phyloP scores from a whole-genome alignment of 441 rosid species.

The Gossypium lobatum region DNA sequence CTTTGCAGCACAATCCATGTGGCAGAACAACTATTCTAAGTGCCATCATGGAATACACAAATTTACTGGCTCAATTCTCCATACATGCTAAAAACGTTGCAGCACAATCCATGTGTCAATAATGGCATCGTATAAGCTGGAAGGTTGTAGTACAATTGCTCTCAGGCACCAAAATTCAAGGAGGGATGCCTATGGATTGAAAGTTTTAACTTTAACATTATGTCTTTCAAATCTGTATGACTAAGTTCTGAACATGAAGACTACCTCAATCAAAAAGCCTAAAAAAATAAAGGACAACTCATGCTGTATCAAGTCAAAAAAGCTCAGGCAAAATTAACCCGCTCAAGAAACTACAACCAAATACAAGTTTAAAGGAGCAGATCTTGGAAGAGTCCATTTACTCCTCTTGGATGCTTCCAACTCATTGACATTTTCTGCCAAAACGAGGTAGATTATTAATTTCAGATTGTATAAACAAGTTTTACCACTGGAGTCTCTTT shows the following conservation, averaged over 20 bases:
- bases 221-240: not conserved
- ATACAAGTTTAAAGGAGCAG: not conserved
- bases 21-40: not conserved
- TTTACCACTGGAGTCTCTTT: conserved; percentile 55
- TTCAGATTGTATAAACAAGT: conserved; percentile 6
- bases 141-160: not conserved
- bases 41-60: not conserved
- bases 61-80: not conserved
- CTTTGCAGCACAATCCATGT: not conserved
- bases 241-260: not conserved
- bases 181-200: not conserved
- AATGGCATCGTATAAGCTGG: not conserved
- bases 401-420: not conserved
- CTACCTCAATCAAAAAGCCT: not conserved
- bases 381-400: not conserved
- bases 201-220: not conserved
- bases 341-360: not conserved
- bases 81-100: not conserved
- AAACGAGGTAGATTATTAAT: not conserved
- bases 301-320: not conserved
- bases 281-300: not conserved
- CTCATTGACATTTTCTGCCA: not conserved
- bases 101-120: not conserved
- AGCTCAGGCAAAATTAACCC: not conserved
- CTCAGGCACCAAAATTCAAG: not conserved